phyloP scores from a whole-genome alignment of 805 yeast genomes.

The Candida khao-thaluensis region DNA sequence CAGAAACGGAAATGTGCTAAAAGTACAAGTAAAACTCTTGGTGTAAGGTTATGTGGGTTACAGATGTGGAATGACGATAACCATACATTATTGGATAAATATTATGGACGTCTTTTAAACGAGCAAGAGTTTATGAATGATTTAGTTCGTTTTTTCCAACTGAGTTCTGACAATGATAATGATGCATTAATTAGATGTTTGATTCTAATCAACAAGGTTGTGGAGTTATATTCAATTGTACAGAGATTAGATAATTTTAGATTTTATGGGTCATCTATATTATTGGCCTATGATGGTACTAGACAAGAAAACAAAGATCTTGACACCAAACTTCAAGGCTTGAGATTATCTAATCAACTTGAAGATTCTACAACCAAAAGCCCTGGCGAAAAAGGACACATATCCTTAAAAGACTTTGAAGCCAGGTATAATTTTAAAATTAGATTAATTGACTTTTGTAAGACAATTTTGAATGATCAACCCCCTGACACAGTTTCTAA shows the following conservation, averaged over 20 bases:
- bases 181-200: conserved; percentile 51
- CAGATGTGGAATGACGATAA: conserved; percentile 50
- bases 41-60: conserved; percentile 94
- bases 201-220: conserved; percentile 64
- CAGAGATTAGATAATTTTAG: conserved; percentile 67
- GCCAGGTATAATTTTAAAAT: conserved; percentile 34
- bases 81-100: conserved; percentile 79
- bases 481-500: conserved; percentile 2
- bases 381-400: background rate
- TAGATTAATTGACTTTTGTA: conserved; percentile 94
- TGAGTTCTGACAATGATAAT: conserved; percentile 60
- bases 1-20: conserved; percentile 77
- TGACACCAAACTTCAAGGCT: background rate
- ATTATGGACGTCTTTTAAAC: conserved; percentile 78
- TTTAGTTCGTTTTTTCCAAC: conserved; percentile 60
- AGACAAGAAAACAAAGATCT: background rate
- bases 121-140: conserved; percentile 80
- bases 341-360: background rate
- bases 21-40: conserved; percentile 80
- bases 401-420: conserved; percentile 1
- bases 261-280: conserved; percentile 85
- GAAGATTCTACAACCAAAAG: background rate
- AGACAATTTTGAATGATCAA: conserved; percentile 41
- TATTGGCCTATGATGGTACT: conserved; percentile 74
- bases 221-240: conserved; percentile 57